Conservation (phyloP, 164 flowering plant species). For the Stephania yunnanensis region DNA sequence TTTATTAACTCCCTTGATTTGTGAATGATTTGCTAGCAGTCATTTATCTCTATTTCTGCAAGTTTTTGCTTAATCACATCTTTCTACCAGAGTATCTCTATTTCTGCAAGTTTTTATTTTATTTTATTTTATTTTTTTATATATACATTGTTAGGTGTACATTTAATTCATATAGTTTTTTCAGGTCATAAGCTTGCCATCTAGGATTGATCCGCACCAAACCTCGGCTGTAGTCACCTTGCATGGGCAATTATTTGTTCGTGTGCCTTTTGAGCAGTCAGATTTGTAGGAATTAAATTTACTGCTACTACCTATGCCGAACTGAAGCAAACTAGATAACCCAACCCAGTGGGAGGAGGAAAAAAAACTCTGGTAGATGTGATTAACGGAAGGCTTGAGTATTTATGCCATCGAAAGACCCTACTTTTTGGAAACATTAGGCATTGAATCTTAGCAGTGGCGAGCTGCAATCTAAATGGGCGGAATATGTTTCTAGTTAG, state of each 20-base stretch:
- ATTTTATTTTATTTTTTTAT: too few relatives aligned
- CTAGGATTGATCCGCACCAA: slow-evolving; percentile 92
- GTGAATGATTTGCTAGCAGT: too few relatives aligned
- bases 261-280: slow-evolving; percentile 81
- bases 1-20: too few relatives aligned
- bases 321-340: too few relatives aligned
- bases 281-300: slow-evolving; percentile 23
- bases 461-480: background rate
- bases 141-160: background rate
- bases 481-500: background rate
- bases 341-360: background rate
- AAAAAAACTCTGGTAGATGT: background rate
- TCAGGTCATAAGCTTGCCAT: slow-evolving; percentile 79
- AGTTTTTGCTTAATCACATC: too few relatives aligned
- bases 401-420: background rate
- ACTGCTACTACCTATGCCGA: background rate
- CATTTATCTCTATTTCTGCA: too few relatives aligned
- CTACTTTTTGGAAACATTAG: background rate
- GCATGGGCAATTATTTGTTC: slow-evolving; percentile 90
- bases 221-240: slow-evolving; percentile 94
- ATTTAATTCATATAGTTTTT: slow-evolving; percentile 3
- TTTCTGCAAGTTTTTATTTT: too few relatives aligned
- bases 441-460: background rate
- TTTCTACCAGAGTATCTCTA: too few relatives aligned
- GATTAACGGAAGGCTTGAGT: background rate